phyloP scores from a whole-genome alignment of 2,329 filamentous ascomycete genomes.

The Aspergillus bombycis region DNA sequence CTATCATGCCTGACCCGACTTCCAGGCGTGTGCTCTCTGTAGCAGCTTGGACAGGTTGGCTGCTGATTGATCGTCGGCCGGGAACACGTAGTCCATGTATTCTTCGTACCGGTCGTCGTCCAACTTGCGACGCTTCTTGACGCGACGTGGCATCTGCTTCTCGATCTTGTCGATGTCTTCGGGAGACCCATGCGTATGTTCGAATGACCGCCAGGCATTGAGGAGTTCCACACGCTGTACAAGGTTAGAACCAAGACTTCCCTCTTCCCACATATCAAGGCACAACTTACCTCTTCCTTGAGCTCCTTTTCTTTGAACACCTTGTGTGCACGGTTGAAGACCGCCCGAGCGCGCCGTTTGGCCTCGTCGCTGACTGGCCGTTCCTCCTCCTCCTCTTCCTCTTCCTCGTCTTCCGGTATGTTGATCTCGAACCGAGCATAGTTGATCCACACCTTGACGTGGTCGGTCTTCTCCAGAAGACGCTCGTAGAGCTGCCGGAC shows the following conservation, averaged over 20 bases:
- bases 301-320: slow-evolving; percentile 86
- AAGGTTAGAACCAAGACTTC: slow-evolving; percentile 35
- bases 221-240: slow-evolving; percentile 77
- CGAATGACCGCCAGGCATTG: slow-evolving; percentile 90
- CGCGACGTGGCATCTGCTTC: slow-evolving; percentile 89
- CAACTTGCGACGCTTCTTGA: slow-evolving; percentile 88
- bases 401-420: slow-evolving; percentile 73
- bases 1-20: slow-evolving; percentile 51
- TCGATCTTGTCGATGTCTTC: slow-evolving; percentile 81
- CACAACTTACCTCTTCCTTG: slow-evolving; percentile 72
- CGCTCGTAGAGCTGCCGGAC: slow-evolving; percentile 85
- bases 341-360: slow-evolving; percentile 75
- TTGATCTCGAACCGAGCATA: slow-evolving; percentile 99
- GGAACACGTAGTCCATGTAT: slow-evolving; percentile 97
- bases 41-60: slow-evolving; percentile 82
- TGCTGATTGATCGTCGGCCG: slow-evolving; percentile 85
- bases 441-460: slow-evolving; percentile 99
- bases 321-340: slow-evolving; percentile 85
- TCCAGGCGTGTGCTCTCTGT: slow-evolving; percentile 86
- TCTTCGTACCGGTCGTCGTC: slow-evolving; percentile 95
- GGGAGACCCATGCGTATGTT: slow-evolving; percentile 76
- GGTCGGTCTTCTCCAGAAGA: slow-evolving; percentile 89
- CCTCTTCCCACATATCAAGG: background rate
- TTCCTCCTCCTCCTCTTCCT: slow-evolving; percentile 63
- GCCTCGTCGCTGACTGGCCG: slow-evolving; percentile 75